Evolutionary conservation across 805 yeast species (phyloP).

Genomic region (Candida easanensis): DNA sequence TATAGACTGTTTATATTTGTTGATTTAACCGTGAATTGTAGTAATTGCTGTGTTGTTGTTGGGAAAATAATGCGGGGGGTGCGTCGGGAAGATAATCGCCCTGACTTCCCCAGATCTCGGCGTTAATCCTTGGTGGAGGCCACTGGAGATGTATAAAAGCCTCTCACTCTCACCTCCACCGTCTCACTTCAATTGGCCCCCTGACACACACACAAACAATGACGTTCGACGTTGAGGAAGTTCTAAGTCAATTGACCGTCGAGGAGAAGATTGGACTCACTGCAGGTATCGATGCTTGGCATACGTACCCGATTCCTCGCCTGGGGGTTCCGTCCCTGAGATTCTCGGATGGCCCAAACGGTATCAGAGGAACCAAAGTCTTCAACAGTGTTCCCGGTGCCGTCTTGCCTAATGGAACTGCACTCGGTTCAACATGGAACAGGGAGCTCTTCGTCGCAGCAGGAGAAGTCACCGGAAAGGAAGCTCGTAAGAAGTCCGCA

Average conservation of each 20-base stretch:
- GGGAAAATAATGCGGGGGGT: too few species aligned
- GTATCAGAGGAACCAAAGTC: constrained; percentile 57
- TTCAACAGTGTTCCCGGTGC: constrained; percentile 51
- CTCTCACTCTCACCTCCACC: too few species aligned
- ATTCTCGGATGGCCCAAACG: constrained; percentile 60
- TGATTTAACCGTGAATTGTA: too few species aligned
- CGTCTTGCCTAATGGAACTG: constrained; percentile 58
- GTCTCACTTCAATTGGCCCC: too few species aligned
- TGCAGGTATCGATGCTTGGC: constrained; percentile 49
- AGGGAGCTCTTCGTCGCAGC: constrained; percentile 42
- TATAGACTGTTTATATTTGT: too few species aligned
- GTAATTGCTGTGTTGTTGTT: too few species aligned
- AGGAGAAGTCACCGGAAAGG: constrained; percentile 51
- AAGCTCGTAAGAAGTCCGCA: constrained; percentile 51
- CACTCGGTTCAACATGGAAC: constrained; percentile 53
- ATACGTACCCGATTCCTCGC: constrained; percentile 38
- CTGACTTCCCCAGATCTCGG: too few species aligned
- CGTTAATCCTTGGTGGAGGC: too few species aligned
- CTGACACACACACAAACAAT: too few species aligned
- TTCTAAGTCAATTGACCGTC: constrained; percentile 22
- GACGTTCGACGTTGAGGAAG: constrained; percentile 24
- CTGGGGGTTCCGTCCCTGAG: constrained; percentile 45
- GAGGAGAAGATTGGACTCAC: constrained; percentile 29
- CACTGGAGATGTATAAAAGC: too few species aligned
- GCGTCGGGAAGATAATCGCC: too few species aligned